These are phyloP conservation scores for Fusarium haematococcum DNA, from an alignment of 2,329 filamentous ascomycete species.

Conservation along the genomic window DNA sequence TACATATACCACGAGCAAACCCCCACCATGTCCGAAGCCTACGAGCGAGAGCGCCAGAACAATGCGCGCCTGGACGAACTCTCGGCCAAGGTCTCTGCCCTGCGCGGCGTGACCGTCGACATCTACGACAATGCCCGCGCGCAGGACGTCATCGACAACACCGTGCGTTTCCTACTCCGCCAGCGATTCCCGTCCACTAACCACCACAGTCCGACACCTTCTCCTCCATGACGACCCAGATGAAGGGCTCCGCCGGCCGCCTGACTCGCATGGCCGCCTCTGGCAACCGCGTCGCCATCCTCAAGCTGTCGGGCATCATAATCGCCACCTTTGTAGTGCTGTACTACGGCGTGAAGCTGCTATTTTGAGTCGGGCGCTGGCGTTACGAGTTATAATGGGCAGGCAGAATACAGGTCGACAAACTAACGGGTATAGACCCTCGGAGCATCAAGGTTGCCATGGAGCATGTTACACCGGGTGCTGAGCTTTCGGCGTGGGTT, in stretches of 20 bases:
- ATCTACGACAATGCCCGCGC: constrained; percentile 96
- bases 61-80: constrained; percentile 94
- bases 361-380: constrained; percentile 60
- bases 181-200: background rate
- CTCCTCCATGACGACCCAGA: constrained; percentile 82
- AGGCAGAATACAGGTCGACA: background rate
- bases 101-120: constrained; percentile 94
- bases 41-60: constrained; percentile 89
- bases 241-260: constrained; percentile 86
- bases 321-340: constrained; percentile 78
- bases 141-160: constrained; percentile 89
- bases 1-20: background rate
- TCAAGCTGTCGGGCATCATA: constrained; percentile 89
- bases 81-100: constrained; percentile 87
- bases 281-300: constrained; percentile 89
- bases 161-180: constrained; percentile 64
- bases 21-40: constrained; percentile 75
- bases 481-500: constrained; percentile 29
- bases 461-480: constrained; percentile 3
- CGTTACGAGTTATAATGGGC: constrained; percentile 4
- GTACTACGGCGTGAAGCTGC: constrained; percentile 77
- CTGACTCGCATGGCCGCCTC: constrained; percentile 90
- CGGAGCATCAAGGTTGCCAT: background rate
- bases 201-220: constrained; percentile 82
- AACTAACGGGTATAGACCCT: background rate